Conservation (phyloP, 1,139 yeast species). For the Nakaseomyces delphensis region DNA sequence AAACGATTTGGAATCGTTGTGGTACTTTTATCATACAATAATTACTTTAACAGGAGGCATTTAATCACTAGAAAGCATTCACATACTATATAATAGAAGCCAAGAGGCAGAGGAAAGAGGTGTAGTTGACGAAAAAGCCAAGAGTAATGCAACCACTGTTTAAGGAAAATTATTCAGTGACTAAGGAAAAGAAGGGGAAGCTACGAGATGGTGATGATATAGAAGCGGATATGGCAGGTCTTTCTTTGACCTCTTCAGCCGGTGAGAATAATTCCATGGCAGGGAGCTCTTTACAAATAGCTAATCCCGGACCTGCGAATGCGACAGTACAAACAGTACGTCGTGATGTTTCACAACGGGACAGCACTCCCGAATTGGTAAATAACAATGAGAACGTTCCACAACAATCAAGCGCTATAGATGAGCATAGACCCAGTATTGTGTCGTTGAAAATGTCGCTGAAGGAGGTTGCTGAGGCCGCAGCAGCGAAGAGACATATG, state of each 20-base stretch:
- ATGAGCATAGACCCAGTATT: conserved; percentile 13
- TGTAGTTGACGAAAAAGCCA: not conserved
- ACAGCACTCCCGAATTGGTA: conserved; percentile 7
- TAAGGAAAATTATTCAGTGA: conserved; percentile 18
- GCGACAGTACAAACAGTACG: conserved; percentile 21
- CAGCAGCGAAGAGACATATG: conserved; percentile 8
- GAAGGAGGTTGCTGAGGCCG: conserved; percentile 9
- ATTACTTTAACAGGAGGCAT: no score
- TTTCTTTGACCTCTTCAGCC: conserved; percentile 13
- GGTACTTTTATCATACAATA: no score
- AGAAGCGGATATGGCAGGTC: conserved; percentile 17
- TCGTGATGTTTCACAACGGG: conserved; percentile 17
- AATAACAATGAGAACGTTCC: not conserved
- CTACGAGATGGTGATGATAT: conserved; percentile 8
- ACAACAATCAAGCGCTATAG: not conserved
- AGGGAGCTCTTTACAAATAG: conserved; percentile 10
- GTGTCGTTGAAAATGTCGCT: conserved; percentile 19
- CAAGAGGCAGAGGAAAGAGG: no score
- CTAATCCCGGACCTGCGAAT: conserved; percentile 22
- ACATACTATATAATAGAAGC: no score
- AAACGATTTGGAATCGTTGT: no score
- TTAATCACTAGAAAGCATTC: no score
- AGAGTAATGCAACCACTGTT: conserved; percentile 10
- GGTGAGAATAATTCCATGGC: conserved; percentile 4
- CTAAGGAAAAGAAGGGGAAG: conserved; percentile 3